Evolutionary conservation across 148 eudicot genomes (phyloP).

Genomic region (Nyssa sinensis): DNA sequence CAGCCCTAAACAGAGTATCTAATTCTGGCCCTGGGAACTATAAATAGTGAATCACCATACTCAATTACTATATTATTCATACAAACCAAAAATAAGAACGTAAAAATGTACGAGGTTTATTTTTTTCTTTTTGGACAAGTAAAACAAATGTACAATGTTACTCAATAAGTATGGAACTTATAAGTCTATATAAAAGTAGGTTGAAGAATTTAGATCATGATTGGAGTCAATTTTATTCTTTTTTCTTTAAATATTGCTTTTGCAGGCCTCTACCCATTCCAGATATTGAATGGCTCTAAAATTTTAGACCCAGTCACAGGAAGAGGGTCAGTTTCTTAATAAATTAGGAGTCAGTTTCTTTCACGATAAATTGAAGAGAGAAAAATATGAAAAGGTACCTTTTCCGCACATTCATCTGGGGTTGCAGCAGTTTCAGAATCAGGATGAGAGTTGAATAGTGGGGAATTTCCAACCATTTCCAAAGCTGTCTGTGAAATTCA

Average conservation of each 20-base stretch:
- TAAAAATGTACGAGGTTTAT: no score
- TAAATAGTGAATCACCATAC: background rate
- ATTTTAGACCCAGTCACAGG: background rate
- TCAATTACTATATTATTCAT: no score
- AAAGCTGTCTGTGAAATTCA: conserved; percentile 14
- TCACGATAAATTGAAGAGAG: background rate
- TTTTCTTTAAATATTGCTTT: background rate
- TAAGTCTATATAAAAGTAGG: no score
- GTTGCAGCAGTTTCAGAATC: conserved; percentile 26
- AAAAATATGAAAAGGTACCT: conserved; percentile 24
- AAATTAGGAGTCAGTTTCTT: background rate
- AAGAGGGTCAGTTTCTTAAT: background rate
- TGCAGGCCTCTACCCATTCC: background rate
- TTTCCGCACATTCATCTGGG: conserved; percentile 24
- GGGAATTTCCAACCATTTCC: conserved; percentile 24
- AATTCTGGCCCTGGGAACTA: background rate
- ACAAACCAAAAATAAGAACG: no score
- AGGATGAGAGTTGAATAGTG: conserved; percentile 21
- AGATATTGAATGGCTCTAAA: background rate
- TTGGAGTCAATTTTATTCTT: no score
- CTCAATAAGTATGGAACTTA: background rate
- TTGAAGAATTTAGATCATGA: no score
- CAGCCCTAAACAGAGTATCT: background rate
- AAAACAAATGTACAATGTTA: background rate
- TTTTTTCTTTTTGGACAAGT: no score